Evolutionary conservation across 2,329 filamentous ascomycete genomes (phyloP), one percentile per base, ranked within the genome.

Genomic region (Fusarium neocosmosporiellum): DNA sequence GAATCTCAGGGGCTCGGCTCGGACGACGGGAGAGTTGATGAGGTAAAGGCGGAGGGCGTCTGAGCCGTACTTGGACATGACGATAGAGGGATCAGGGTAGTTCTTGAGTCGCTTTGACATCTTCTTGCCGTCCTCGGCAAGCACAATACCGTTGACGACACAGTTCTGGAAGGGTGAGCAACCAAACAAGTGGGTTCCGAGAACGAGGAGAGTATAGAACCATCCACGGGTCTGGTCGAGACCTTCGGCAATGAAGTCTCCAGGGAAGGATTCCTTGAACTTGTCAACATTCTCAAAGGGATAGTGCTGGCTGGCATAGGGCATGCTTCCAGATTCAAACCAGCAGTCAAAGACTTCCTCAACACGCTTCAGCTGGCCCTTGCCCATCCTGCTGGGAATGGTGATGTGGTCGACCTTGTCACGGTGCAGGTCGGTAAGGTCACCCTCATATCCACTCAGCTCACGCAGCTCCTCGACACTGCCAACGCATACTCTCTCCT

Each of bases 41-140:
- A 98, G 88, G 80, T 98, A 98, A n/a, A 98, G 87, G 63, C 96
- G 92, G 58, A 98, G 89, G 33, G 96, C 95, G 84, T 98, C 96
- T 2, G 95, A 95, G 22, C 96, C 96, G 80, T 97, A 97, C 78
- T 93, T 93, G 66, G 93, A 85, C 88, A 98, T 96, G 74, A 98
- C 90, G 59, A 94, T 85, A 65, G 86, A 86, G 13, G 96, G 96
- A 78, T 98, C 95, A 0, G 96, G 96, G 82, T 98, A 98, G 83
- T 98, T 98, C 86, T 98, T 97, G 66, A 98, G 87, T 62, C 96
- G 91, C 84, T 98, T 98, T 8, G 95, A 98, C 96, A 98, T 98
- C 87, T 98, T 98, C 87, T 98, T 98, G 64, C 96, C 96, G 78
- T 98, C 94, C 80, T 97, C 95, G 1, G 95, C 95, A 43, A 98